Base-by-base conservation (phyloP, 345 rosid genomes). In the Clarkia xantiana region DNA sequence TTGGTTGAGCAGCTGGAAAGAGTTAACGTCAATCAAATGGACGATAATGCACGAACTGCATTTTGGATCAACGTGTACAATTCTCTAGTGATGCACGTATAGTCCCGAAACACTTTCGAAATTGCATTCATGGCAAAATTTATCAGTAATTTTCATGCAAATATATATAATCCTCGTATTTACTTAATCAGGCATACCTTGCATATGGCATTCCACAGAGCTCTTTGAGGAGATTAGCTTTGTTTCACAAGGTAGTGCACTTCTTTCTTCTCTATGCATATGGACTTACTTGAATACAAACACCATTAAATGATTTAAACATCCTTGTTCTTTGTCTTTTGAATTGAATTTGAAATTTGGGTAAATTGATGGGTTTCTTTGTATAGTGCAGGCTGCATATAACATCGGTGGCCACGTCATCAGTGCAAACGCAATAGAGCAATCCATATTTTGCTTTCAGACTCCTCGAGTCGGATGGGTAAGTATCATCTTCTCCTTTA, bases 21-120 rank as follows among this genome's bases (percentile, higher is more conserved):
- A 57, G 82, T 85, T 58, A 52, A 71, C 0, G 53, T 82, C 47
- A 64, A 53, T 47, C 79, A 67, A 72, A 78, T 85, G 90, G 87
- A 78, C 42, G 61, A 40, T 23, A 64, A 70, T 52, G 78, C 79
- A 22, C 84, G 62, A 59, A 55, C 65, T 45, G 87, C 97, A 53
- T 89, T 89, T 63, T 85, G 94, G 97, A 82, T 89, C 71, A 85
- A 85, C 38, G 79, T 89, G 46, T 85, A 85, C 71, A 85, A 85
- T 62, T 73, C 95, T 61, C 97, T 89, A 38, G 66, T 89, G 46
- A 89, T 89, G 97, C 95, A 89, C 69, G 97, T 89, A 87, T 51
- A 29, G 36, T 29, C 6, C 36, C 5, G 5, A 44, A 52, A 44
- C 34, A 25, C 29, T 45, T 58, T 39, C 29, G 40, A 47, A 45